Base-by-base conservation (phyloP, 352 stramenopile genomes). In the Aphanomyces astaci region DNA sequence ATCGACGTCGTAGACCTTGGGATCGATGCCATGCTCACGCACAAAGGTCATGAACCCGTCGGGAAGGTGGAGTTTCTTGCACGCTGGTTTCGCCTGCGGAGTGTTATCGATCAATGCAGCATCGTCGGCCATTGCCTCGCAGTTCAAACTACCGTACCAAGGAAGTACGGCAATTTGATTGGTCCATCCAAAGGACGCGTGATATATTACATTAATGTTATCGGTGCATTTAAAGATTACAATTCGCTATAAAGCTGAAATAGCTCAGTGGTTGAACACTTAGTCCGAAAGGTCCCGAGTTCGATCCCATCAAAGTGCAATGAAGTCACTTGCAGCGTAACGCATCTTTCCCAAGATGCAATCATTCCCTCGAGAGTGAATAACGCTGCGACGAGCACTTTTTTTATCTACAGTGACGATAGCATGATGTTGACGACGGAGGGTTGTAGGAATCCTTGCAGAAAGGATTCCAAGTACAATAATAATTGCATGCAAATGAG, bases 11-110 rank as follows among this genome's bases (percentile, higher is more conserved):
- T 36, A 63, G 49, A 90, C 83, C 1, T 64, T 75, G 0, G 57
- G 33, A 24, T 77, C n/a, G 51, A 88, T 79, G 2, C 76, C 66
- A 66, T 92, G 84, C 27, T 78, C 65, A 1, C 64, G 19, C 2
- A 92, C 71, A 72, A 92, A 92, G 60, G 64, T 54, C 4, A 83
- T 54, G 71, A 92, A 92, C 31, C 80, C 80, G 28, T 74, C 17
- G 24, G 62, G 62, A 15, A 68, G 31, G 1, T 68, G n/a, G 39
- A 68, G 24, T 25, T 40, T 59, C 5, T 7, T 59, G 45, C 45
- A 53, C 51, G 51, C 15, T 22, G 30, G 11, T 19, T 36, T 9
- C 24, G 30, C 13, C 30, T 59, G 19, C 10, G 22, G 17, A 24
- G 9, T 13, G 48, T 55, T 24, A 24, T 55, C 48, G 48, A 28